Evolutionary conservation across 768 basidiomycete species (phyloP).

Genomic region (Trametes villosa): DNA sequence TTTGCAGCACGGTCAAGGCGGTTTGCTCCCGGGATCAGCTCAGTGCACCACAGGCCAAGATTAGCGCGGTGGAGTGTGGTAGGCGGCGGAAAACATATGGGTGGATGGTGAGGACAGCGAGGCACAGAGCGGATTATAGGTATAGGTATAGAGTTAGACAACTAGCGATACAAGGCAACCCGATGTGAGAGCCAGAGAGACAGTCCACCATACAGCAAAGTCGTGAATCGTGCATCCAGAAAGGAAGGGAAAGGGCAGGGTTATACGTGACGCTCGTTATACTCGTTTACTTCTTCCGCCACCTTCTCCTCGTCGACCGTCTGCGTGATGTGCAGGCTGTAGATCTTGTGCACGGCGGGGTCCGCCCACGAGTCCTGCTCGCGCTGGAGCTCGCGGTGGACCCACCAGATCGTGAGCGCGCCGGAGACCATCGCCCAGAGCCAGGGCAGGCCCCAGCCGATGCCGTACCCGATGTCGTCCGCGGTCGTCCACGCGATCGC

Average conservation of each 20-base stretch:
- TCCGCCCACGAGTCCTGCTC: constrained; percentile 22
- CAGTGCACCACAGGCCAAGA: too few species aligned
- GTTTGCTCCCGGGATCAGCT: too few species aligned
- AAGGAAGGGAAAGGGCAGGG: neutral
- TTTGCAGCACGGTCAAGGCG: too few species aligned
- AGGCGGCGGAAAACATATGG: neutral
- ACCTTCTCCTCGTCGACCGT: constrained; percentile 19
- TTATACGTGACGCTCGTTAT: constrained; percentile 13
- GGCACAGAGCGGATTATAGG: neutral
- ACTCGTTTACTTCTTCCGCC: constrained; percentile 12
- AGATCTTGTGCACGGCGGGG: constrained; percentile 18
- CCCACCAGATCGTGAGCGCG: constrained; percentile 22
- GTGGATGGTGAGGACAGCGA: too few species aligned
- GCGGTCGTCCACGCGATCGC: constrained; percentile 32
- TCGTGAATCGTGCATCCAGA: too few species aligned
- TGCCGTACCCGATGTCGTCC: constrained; percentile 33
- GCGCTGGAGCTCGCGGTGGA: constrained; percentile 16
- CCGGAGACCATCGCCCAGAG: constrained; percentile 33
- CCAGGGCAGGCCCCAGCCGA: constrained; percentile 37
- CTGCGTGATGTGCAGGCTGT: constrained; percentile 20
- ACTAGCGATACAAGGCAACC: neutral
- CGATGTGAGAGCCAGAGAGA: neutral
- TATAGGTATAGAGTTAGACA: neutral
- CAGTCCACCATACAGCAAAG: neutral
- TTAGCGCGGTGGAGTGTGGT: too few species aligned